Percentiles rank a stretch among this genome's conserved stretches.
Conservation (phyloP, 106 monocot genomes). For the Dendrobium chrysotoxum region DNA sequence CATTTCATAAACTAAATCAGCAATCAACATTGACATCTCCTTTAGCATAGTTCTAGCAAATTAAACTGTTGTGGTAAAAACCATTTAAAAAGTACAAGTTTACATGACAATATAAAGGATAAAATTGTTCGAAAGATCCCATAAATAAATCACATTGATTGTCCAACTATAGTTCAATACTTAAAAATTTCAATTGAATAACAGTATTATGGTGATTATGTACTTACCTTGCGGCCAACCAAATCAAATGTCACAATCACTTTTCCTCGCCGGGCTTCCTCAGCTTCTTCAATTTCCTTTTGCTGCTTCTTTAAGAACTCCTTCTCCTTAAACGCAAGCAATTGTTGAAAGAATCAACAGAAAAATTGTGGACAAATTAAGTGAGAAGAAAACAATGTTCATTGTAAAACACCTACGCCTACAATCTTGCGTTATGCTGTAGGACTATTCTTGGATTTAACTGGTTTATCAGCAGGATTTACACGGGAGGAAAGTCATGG, state of each 20-base stretch:
- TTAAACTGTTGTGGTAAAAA: background rate
- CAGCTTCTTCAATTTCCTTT: conserved; percentile 73
- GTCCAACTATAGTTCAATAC: background rate
- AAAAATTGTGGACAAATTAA: background rate
- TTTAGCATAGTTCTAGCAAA: background rate
- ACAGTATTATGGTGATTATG: background rate
- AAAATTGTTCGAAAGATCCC: background rate
- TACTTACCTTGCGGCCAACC: conserved; percentile 81
- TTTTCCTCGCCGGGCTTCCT: conserved; percentile 49
- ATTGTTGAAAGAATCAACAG: background rate
- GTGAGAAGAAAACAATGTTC: background rate
- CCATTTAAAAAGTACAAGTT: background rate
- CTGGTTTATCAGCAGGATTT: background rate
- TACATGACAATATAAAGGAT: background rate
- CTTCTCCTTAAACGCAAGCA: conserved; percentile 59
- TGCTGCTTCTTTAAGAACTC: conserved; percentile 53
- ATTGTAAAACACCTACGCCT: background rate
- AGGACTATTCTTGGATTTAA: background rate
- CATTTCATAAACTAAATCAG: background rate
- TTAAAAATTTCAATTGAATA: background rate
- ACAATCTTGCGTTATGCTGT: background rate
- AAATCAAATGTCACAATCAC: conserved; percentile 94
- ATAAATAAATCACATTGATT: background rate
- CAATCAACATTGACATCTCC: background rate
- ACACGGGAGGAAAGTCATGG: background rate